Evolutionary conservation across 2,329 filamentous ascomycete species (phyloP).

Genomic region (Colletotrichum lupini): DNA sequence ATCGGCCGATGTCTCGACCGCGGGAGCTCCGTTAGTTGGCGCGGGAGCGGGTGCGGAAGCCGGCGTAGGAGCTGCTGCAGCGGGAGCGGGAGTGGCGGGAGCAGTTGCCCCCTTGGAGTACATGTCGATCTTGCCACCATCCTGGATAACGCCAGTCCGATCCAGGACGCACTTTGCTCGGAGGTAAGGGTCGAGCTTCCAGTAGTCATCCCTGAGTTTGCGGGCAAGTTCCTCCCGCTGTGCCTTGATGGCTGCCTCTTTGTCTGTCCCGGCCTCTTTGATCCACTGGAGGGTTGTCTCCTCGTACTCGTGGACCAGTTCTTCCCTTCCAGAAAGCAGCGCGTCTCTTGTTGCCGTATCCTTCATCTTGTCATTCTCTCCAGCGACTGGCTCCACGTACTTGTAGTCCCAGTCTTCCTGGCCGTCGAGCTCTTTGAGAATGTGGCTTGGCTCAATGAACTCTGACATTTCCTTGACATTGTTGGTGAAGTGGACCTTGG

Average conservation of each 20-base stretch:
- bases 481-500: constrained; percentile 94
- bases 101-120: constrained; percentile 59
- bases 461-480: constrained; percentile 80
- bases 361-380: constrained; percentile 83
- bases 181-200: constrained; percentile 88
- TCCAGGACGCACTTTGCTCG: constrained; percentile 88
- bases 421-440: constrained; percentile 87
- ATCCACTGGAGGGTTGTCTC: constrained; percentile 82
- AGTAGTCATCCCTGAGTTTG: constrained; percentile 80
- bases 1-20: constrained; percentile 51
- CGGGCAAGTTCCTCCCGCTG: constrained; percentile 72
- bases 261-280: constrained; percentile 55
- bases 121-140: constrained; percentile 76
- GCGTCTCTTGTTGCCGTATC: constrained; percentile 70
- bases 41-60: constrained; percentile 31
- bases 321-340: constrained; percentile 71
- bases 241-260: constrained; percentile 60
- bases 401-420: constrained; percentile 86
- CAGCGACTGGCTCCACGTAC: constrained; percentile 79
- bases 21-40: constrained; percentile 38
- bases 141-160: constrained; percentile 76
- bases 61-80: not conserved
- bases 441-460: constrained; percentile 77
- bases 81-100: not conserved
- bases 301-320: constrained; percentile 80